Percentiles rank a stretch among this genome's conserved stretches.
These are phyloP conservation scores for Geosiphon pyriformis DNA, from an alignment of 192 early-diverging fungal genomes.

Conservation along the genomic window DNA sequence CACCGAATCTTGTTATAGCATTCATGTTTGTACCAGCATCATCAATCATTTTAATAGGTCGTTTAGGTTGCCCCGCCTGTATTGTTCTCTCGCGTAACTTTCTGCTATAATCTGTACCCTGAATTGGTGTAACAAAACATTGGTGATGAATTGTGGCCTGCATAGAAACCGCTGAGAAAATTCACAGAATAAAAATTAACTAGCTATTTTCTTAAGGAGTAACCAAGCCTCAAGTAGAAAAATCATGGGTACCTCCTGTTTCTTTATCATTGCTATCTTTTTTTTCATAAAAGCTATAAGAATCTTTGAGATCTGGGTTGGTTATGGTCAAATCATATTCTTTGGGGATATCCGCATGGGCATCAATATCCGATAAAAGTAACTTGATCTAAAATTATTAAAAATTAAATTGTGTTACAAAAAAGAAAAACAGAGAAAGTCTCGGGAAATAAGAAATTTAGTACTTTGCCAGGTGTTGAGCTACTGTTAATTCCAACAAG, in stretches of 20 bases:
- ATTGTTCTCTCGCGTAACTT: conserved; percentile 15
- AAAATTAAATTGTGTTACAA: neutral
- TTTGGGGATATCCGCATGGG: conserved; percentile 65
- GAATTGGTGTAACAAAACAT: neutral
- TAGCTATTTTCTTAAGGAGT: neutral
- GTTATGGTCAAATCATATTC: conserved; percentile 77
- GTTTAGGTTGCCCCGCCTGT: neutral
- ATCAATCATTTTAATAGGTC: conserved; percentile 13
- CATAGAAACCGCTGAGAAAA: conserved; percentile 11
- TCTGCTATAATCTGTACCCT: conserved; percentile 2
- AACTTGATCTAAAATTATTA: conserved; percentile 38
- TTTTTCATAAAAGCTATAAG: conserved; percentile 52
- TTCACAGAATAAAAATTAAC: neutral
- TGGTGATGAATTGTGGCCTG: neutral
- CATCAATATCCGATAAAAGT: conserved; percentile 58
- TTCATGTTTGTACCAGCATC: conserved; percentile 30
- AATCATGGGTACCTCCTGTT: neutral
- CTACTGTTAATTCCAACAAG: neutral
- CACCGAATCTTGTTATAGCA: conserved; percentile 31
- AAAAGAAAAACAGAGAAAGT: neutral
- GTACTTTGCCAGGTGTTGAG: neutral
- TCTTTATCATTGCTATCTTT: neutral
- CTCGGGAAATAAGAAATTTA: neutral
- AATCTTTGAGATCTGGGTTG: conserved; percentile 61
- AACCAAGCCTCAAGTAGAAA: neutral